These are phyloP conservation scores for Clonostachys rosea DNA, from an alignment of 2,329 filamentous ascomycete genomes.

Conservation along the genomic window DNA sequence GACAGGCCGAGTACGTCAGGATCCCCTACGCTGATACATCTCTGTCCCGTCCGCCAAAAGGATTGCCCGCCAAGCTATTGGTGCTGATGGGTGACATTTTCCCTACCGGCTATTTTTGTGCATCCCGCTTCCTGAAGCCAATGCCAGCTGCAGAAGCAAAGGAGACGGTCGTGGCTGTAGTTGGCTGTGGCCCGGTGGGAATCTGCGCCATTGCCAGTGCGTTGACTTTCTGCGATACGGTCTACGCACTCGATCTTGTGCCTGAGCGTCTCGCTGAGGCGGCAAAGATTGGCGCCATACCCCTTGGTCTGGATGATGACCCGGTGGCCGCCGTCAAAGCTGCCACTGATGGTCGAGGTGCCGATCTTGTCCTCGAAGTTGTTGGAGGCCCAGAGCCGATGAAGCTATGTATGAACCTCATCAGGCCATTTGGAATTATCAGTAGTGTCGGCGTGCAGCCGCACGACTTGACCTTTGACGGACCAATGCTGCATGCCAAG, in stretches of 20 bases:
- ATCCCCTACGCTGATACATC: conserved; percentile 63
- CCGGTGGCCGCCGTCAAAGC: conserved; percentile 81
- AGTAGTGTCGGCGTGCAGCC: conserved; percentile 76
- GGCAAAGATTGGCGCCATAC: conserved; percentile 70
- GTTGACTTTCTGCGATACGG: conserved; percentile 35
- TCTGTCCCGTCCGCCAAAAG: conserved; percentile 2
- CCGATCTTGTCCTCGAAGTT: conserved; percentile 79
- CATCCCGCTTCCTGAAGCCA: conserved; percentile 65
- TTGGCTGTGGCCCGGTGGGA: conserved; percentile 83
- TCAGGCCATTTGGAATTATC: conserved; percentile 69
- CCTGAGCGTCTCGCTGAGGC: conserved; percentile 71
- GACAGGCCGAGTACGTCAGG: conserved; percentile 77
- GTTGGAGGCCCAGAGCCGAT: conserved; percentile 67
- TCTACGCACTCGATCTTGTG: conserved; percentile 67
- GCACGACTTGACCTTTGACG: conserved; percentile 61
- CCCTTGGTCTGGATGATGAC: conserved; percentile 76
- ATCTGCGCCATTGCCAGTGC: conserved; percentile 69
- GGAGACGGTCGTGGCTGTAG: conserved; percentile 65
- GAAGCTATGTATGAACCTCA: conserved; percentile 64
- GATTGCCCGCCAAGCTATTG: conserved; percentile 54
- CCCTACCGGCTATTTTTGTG: conserved; percentile 81
- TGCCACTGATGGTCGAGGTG: conserved; percentile 73
- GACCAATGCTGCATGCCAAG: conserved; percentile 42
- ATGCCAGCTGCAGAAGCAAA: conserved; percentile 47
- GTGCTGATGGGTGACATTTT: conserved; percentile 96